phyloP scores from a whole-genome alignment of 495 filamentous ascomycete species.

The Apodospora peruviana region DNA sequence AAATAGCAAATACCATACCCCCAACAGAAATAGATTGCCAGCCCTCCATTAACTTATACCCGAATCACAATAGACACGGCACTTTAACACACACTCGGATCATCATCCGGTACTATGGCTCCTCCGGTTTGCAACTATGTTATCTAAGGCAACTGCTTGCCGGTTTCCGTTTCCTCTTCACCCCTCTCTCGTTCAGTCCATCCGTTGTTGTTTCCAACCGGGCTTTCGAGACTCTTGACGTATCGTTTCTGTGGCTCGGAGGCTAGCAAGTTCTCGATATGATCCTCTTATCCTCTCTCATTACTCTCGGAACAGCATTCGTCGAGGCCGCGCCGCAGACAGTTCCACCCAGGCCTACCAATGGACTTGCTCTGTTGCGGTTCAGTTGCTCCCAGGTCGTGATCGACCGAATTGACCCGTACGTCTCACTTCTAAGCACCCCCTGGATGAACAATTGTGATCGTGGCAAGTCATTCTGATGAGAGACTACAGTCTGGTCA shows the following conservation, averaged over 20 bases:
- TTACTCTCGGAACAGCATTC: neutral
- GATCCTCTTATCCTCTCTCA: neutral
- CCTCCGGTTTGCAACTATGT: too few relatives aligned
- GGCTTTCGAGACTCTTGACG: too few relatives aligned
- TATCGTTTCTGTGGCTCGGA: too few relatives aligned
- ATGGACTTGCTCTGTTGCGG: neutral
- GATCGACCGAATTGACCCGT: slow-evolving; percentile 11
- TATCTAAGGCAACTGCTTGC: too few relatives aligned
- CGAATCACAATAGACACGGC: too few relatives aligned
- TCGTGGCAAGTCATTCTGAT: neutral
- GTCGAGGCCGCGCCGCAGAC: neutral
- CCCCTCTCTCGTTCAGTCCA: neutral
- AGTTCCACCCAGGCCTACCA: neutral
- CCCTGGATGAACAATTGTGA: neutral
- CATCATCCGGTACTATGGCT: too few relatives aligned
- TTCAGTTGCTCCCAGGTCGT: slow-evolving; percentile 13
- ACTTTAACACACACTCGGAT: too few relatives aligned
- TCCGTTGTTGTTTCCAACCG: neutral
- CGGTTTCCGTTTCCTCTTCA: neutral
- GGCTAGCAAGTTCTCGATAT: neutral
- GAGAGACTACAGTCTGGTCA: slow-evolving; percentile 3
- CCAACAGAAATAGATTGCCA: too few relatives aligned
- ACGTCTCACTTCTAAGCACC: neutral
- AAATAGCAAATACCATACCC: too few relatives aligned
- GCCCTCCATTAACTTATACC: too few relatives aligned